These are phyloP conservation scores for Emergomyces africanus DNA, from an alignment of 2,329 filamentous ascomycete species.

Conservation along the genomic window DNA sequence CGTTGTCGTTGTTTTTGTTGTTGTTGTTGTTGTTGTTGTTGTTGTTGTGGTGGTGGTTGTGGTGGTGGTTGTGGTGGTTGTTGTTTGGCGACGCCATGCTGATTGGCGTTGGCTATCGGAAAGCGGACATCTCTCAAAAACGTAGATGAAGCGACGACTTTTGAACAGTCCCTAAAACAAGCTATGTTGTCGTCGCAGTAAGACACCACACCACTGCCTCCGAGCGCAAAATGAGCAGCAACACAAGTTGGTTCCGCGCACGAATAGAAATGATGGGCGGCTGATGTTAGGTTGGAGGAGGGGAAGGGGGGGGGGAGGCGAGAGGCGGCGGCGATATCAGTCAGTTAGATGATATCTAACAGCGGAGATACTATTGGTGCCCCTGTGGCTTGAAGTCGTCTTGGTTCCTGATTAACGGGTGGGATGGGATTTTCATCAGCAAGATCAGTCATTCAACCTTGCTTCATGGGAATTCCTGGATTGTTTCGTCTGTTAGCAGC, in stretches of 20 bases:
- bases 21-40: background rate
- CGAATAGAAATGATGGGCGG: background rate
- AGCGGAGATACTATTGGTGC: background rate
- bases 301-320: too few relatives aligned
- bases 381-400: background rate
- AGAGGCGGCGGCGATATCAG: too few relatives aligned
- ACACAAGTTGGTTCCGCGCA: background rate
- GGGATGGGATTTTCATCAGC: background rate
- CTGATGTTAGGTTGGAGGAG: background rate
- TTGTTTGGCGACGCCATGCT: slow-evolving; percentile 26
- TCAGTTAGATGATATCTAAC: background rate
- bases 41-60: too few relatives aligned
- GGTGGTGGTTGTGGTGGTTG: background rate
- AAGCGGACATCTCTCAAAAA: slow-evolving; percentile 24
- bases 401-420: background rate
- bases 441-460: background rate
- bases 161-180: background rate
- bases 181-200: background rate
- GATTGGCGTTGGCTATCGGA: slow-evolving; percentile 24
- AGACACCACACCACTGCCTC: background rate
- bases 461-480: background rate
- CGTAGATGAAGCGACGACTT: slow-evolving; percentile 7
- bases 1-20: background rate
- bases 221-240: background rate
- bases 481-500: background rate